Evolutionary conservation across 192 early-diverging fungal species (phyloP), one percentile per base, ranked within the genome.

Genomic region (Gorgonomyces haynaldii): DNA sequence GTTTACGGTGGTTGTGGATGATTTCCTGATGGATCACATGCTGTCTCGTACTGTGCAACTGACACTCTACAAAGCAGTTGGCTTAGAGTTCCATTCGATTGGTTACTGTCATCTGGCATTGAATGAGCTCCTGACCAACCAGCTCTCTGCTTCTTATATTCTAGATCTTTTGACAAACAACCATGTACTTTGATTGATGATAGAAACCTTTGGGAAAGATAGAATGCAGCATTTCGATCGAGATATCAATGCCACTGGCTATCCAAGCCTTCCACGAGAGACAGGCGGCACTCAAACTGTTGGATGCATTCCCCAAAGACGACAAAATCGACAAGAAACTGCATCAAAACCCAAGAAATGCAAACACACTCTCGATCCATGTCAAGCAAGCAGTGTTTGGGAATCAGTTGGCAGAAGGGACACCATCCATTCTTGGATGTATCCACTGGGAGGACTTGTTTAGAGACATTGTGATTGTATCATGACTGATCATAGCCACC

Each of bases 11-110:
- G 62, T 57, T 47, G 61, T 70, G 16, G 76, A 79, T 44, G 74
- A 79, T 54, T 69, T 70, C 28, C 68, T 81, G 50, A 47, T 76
- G 6, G 55, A 77, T 35, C 72, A 79, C 50, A 36, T 79, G 37
- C 74, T 72, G 44, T 64, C 59, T 21, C 55, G 70, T 34, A 39
- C 56, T 12, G 41, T 70, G 19, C 10, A 42, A 2, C 16, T 78
- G 8, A 39, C 72, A n/a, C 29, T 76, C 20, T 69, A 55, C 36
- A 40, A 60, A 22, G 44, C 70, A 9, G 61, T 68, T 45, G 76
- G 76, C 13, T 38, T 70, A 10, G 68, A 74, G 16, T 62, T 42
- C 27, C 32, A 50, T 27, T 43, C 50, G 20, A 41, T 79, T 36
- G 72, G 54, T 8, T 57, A 52, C 4, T 71, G 76, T 54, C 59